Evolutionary conservation across 805 yeast species (phyloP).

Genomic region (Lipomyces lipofer): DNA sequence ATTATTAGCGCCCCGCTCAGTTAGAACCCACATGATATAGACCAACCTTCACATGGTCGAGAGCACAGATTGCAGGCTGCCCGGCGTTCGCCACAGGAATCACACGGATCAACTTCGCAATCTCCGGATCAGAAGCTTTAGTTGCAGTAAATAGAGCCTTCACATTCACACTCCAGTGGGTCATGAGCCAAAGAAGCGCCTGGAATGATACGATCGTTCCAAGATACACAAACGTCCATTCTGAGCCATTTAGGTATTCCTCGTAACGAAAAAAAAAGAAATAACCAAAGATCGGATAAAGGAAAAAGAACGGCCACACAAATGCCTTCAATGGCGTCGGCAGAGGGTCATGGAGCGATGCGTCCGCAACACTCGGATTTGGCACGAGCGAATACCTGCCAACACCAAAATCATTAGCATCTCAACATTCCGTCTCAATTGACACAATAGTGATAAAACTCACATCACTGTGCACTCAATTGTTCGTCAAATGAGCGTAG

Average conservation of each 20-base stretch:
- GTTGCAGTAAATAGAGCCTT: conserved; percentile 68
- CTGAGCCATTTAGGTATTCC: conserved; percentile 77
- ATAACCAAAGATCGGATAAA: conserved; percentile 73
- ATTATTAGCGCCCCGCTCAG: background rate
- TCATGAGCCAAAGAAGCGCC: conserved; percentile 77
- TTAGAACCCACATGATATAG: too few relatives aligned
- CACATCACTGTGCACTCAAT: too few relatives aligned
- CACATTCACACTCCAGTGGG: conserved; percentile 86
- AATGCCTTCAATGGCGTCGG: conserved; percentile 65
- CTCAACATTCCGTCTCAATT: too few relatives aligned
- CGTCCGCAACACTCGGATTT: conserved; percentile 36
- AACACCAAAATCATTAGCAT: too few relatives aligned
- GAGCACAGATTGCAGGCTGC: conserved; percentile 67
- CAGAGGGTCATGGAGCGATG: conserved; percentile 74
- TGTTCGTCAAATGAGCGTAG: too few relatives aligned
- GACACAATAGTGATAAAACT: too few relatives aligned
- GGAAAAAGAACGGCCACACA: conserved; percentile 74
- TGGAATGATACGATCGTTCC: conserved; percentile 74
- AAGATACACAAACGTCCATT: conserved; percentile 92
- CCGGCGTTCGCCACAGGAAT: conserved; percentile 86
- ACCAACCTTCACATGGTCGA: conserved; percentile 23
- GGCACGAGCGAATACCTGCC: conserved; percentile 42
- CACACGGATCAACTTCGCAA: conserved; percentile 73
- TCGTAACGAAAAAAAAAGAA: conserved; percentile 72
- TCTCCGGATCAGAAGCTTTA: conserved; percentile 51